These are phyloP conservation scores for Pelargonium australe DNA, from an alignment of 441 rosid species.

Conservation along the genomic window DNA sequence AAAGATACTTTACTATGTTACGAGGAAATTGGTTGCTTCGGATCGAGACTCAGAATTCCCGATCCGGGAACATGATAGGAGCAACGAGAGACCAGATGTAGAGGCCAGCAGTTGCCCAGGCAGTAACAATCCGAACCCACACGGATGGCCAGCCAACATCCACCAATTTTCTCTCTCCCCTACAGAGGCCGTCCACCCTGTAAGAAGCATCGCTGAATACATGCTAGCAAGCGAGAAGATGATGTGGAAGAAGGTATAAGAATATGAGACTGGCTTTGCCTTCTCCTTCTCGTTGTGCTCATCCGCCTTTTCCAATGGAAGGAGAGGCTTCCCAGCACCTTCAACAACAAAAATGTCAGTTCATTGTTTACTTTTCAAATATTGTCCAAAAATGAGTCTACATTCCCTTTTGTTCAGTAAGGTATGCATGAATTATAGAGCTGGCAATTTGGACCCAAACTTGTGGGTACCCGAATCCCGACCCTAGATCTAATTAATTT, in stretches of 20 bases:
- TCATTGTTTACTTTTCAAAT: no score
- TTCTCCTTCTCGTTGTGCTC: conserved; percentile 61
- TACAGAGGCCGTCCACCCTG: conserved; percentile 78
- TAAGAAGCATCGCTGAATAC: conserved; percentile 95
- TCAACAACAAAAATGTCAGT: conserved; percentile 5
- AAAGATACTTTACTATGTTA: not conserved
- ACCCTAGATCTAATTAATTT: no score
- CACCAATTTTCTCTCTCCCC: conserved; percentile 58
- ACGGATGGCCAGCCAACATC: conserved; percentile 98
- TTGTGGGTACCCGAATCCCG: no score
- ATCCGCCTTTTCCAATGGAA: conserved; percentile 38
- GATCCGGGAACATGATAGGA: conserved; percentile 62
- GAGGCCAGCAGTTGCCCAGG: conserved; percentile 80
- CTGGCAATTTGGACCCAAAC: no score
- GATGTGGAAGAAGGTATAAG: conserved; percentile 85
- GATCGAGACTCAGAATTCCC: conserved; percentile 43
- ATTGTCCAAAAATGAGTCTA: no score
- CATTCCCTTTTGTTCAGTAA: no score
- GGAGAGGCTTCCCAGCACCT: conserved; percentile 57
- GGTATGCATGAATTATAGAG: no score
- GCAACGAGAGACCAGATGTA: conserved; percentile 79
- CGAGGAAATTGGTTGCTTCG: not conserved
- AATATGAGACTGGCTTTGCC: conserved; percentile 67
- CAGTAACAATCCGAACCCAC: conserved; percentile 88
- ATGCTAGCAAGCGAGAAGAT: conserved; percentile 94